Conservation (phyloP, 805 yeast species). For the Hagleromyces aurorensis region DNA sequence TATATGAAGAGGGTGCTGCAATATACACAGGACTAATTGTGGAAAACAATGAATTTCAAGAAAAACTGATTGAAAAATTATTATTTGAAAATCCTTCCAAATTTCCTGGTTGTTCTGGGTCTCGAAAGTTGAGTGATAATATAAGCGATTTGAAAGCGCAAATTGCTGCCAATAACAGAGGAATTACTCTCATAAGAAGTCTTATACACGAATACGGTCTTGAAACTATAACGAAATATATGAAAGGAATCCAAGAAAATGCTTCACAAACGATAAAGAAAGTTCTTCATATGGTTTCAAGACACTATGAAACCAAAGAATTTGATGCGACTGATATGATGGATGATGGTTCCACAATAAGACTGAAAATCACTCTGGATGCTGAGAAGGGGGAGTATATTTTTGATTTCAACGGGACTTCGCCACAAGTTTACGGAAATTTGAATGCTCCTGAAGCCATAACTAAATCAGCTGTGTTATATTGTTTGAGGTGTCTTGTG, state of each 20-base stretch:
- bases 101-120: constrained; percentile 82
- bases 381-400: constrained; percentile 49
- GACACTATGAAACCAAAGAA: constrained; percentile 32
- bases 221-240: constrained; percentile 55
- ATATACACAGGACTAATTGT: constrained; percentile 74
- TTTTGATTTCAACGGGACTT: constrained; percentile 82
- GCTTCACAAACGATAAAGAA: constrained; percentile 66
- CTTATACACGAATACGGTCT: constrained; percentile 58
- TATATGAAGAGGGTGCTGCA: constrained; percentile 88
- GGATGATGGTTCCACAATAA: constrained; percentile 76
- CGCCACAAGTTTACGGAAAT: constrained; percentile 83
- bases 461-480: constrained; percentile 79
- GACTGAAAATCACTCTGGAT: constrained; percentile 44
- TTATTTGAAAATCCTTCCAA: constrained; percentile 69
- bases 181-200: constrained; percentile 55
- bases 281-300: constrained; percentile 40
- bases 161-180: constrained; percentile 82
- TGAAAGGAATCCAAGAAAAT: constrained; percentile 75
- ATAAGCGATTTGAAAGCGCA: constrained; percentile 80
- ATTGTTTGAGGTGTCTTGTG: constrained; percentile 78
- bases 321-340: constrained; percentile 55
- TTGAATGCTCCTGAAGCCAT: constrained; percentile 90
- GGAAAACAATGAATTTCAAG: constrained; percentile 64
- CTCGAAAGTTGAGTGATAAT: constrained; percentile 77
- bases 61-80: constrained; percentile 52